These are phyloP conservation scores for Bipolaris gigantea DNA, from an alignment of 2,329 filamentous ascomycete species.

Conservation along the genomic window DNA sequence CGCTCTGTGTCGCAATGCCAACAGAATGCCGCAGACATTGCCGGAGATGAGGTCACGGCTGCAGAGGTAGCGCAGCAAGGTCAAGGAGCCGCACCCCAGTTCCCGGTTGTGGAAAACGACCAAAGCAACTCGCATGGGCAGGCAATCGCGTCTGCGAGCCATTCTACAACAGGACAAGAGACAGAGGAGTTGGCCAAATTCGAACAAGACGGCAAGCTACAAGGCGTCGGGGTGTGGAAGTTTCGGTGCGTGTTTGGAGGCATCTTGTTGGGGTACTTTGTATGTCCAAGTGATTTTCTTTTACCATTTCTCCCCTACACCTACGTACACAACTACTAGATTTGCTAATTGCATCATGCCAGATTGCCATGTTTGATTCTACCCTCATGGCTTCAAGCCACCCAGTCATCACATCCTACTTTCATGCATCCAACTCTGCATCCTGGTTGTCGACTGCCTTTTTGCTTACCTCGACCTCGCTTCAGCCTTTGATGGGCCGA, in stretches of 20 bases:
- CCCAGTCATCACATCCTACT: conserved; percentile 79
- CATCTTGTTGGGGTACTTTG: conserved; percentile 44
- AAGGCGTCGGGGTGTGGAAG: conserved; percentile 35
- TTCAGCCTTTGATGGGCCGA: conserved; percentile 74
- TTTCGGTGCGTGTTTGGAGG: conserved; percentile 46
- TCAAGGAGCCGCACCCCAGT: conserved; percentile 26
- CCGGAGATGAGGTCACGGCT: conserved; percentile 24
- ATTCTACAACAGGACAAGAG: conserved; percentile 20
- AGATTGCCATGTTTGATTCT: conserved; percentile 64
- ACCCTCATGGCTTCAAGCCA: conserved; percentile 82
- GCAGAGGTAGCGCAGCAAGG: conserved; percentile 29
- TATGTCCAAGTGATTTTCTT: conserved; percentile 21
- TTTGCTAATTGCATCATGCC: background rate
- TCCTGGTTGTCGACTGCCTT: conserved; percentile 84
- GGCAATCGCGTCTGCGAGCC: conserved; percentile 29
- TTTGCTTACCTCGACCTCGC: conserved; percentile 73
- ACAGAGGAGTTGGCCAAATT: conserved; percentile 28
- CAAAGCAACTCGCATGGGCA: conserved; percentile 29
- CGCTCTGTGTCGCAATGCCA: conserved; percentile 17
- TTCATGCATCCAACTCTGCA: conserved; percentile 74
- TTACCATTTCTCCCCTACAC: background rate
- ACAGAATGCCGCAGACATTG: conserved; percentile 23
- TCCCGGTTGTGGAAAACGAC: conserved; percentile 28
- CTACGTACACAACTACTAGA: too few relatives aligned
- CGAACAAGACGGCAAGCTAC: conserved; percentile 38